Evolutionary conservation across 345 rosid genomes (phyloP), one percentile per base, ranked within the genome.

Genomic region (Ceriops decandra): DNA sequence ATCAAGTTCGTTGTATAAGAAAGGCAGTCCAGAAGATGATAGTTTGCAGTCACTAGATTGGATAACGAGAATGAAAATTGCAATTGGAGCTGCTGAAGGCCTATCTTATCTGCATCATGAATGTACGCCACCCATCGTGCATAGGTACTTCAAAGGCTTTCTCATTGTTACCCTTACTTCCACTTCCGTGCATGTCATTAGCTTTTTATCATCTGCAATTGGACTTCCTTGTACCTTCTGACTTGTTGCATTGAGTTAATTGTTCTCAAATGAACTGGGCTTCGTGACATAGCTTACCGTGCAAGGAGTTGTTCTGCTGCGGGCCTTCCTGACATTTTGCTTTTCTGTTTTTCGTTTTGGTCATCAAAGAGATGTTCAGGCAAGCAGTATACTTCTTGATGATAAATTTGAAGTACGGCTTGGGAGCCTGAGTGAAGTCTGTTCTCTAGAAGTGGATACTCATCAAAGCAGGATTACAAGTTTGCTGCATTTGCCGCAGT

Each of bases 341-440:
- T 42, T 42, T 42, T 13, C 49, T 3, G 15, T 13, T 42, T 42
- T 42, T 42, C 13, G 49, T 42, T 42, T 42, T 42, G 19, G 49
- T 13, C 49, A 42, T 42, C 49, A 42, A 42, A 95, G 99, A 76
- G 99, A 95, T 86, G 86, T 95, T 74, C 99, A 95, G 87, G 98
- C 99, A 66, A 95, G 98, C 77, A 95, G 99, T 72, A 92, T 95
- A 69, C 91, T 95, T 66, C 99, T 95, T 60, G 99, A 95, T 81
- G 99, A 95, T 70, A 92, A 95, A 80, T 95, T 82, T 68, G 99
- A 95, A 79, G 99, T 95, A 64, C 85, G 97, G 67, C 83, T 95
- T 10, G 99, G 98, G 70, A 92, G 98, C 85, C 72, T 95, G 64
- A 88, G 92, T 7, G 97, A 87, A 74, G 92, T 72, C 61, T 90